A percentile compares a stretch with the other conserved stretches of the same genome.
phyloP scores from a whole-genome alignment of 2,329 filamentous ascomycete genomes.

The Sporothrix schenckii region DNA sequence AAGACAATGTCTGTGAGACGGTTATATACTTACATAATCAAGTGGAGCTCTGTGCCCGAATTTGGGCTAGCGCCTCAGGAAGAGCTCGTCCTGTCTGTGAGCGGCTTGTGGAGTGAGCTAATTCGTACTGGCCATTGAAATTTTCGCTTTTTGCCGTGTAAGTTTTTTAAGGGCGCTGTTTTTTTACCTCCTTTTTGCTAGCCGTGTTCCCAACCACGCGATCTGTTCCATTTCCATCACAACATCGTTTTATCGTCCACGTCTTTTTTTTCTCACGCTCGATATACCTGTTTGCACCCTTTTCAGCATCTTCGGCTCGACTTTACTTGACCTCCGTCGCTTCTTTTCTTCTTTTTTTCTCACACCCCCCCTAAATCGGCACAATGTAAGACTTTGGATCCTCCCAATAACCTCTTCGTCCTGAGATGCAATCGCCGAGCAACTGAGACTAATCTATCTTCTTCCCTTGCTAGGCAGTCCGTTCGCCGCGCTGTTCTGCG shows the following conservation, averaged over 20 bases:
- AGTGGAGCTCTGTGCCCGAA: background rate
- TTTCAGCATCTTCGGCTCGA: slow-evolving; percentile 6
- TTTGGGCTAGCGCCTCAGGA: background rate
- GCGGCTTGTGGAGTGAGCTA: slow-evolving; percentile 3
- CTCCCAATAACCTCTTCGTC: background rate
- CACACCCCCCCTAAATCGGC: background rate
- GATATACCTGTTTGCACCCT: slow-evolving; percentile 15
- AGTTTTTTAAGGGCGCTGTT: background rate
- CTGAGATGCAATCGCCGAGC: background rate
- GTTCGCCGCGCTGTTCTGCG: slow-evolving; percentile 43
- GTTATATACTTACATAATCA: background rate
- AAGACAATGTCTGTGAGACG: background rate
- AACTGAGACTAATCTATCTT: background rate
- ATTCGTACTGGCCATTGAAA: slow-evolving; percentile 22
- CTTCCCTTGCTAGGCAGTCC: slow-evolving; percentile 40
- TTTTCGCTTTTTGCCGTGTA: slow-evolving; percentile 23
- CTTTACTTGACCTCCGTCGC: background rate
- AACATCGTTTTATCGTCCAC: background rate
- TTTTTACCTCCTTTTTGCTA: background rate
- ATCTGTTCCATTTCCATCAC: slow-evolving; percentile 8
- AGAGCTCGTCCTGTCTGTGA: background rate
- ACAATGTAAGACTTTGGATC: slow-evolving; percentile 16
- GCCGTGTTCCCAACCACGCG: slow-evolving; percentile 12
- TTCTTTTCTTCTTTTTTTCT: background rate
- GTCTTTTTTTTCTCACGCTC: background rate